Base-by-base conservation (phyloP, 768 basidiomycete genomes). In the Naematelia aurantialba region DNA sequence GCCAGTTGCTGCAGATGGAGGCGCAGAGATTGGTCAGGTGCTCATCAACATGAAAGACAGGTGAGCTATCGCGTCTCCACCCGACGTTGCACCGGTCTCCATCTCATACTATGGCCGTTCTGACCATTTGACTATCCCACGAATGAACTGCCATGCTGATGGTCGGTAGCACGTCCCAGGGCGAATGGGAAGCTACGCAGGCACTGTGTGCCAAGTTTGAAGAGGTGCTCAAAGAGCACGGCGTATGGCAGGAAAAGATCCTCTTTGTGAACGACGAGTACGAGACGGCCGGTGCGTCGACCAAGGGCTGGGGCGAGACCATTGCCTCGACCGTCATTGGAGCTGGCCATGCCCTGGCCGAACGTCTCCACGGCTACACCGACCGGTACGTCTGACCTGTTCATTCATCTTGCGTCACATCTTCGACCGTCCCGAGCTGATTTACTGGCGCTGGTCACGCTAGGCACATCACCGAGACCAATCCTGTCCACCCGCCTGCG, bases 131-230 rank as follows among this genome's bases (percentile, higher is more conserved):
- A 19, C 2, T 13, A 1, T 19, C 13, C 1, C 0, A 45, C 11
- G n/a, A n/a, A n/a, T n/a, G n/a, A n/a, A n/a, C n/a, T n/a, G n/a
- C n/a, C n/a, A n/a, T n/a, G n/a, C 52, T 44, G 22, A 52, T 45
- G 39, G 1, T 4, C 22, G 46, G 8, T 44, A 73, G 71, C 42
- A 57, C 51, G 0, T 65, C 52, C 27, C 74, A 66, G 39, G 65
- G 58, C 1, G 67, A 71, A 60, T 75, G 72, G 69, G 72, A 74
- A 29, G 66, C 62, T 22, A 68, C 70, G 3, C 72, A 76, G 54
- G 59, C 66, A 4, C 56, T 69, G 3, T 58, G 61, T 12, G 27
- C n/a, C 2, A 55, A 58, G 52, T 62, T 76, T 45, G 73, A 76
- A 49, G 47, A 50, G 1, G 53, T 47, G 0, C 55, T 76, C n/a